Percentiles rank a stretch among this genome's conserved stretches.
Evolutionary conservation across 768 basidiomycete species (phyloP).

Genomic region (Wakefieldia striispora): DNA sequence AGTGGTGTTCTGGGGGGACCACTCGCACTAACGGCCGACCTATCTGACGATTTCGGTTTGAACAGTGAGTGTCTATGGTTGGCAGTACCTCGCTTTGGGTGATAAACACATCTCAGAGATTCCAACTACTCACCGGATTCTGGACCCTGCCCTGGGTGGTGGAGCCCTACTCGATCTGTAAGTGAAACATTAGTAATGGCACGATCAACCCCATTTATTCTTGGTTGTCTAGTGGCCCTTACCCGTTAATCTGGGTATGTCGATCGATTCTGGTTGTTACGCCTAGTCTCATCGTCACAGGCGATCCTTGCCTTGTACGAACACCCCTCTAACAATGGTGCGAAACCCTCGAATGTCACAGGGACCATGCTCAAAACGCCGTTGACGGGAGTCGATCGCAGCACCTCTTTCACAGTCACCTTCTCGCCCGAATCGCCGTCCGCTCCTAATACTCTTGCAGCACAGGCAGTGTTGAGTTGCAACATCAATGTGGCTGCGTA

Average conservation of each 20-base stretch:
- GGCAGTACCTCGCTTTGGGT: background rate
- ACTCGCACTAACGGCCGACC: slow-evolving; percentile 68
- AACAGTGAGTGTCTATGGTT: slow-evolving; percentile 43
- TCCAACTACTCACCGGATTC: slow-evolving; percentile 67
- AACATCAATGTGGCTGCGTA: slow-evolving; percentile 54
- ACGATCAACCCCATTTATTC: slow-evolving; percentile 2
- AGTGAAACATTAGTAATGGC: slow-evolving; percentile 26
- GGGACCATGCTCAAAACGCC: slow-evolving; percentile 78
- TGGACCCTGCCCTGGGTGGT: slow-evolving; percentile 78
- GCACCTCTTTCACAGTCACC: slow-evolving; percentile 70
- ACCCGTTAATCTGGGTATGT: slow-evolving; percentile 76
- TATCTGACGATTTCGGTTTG: slow-evolving; percentile 68
- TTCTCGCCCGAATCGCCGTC: slow-evolving; percentile 50
- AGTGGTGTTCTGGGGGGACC: slow-evolving; percentile 65
- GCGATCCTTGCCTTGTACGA: slow-evolving; percentile 79
- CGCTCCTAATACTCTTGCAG: slow-evolving; percentile 42
- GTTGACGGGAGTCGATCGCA: slow-evolving; percentile 75
- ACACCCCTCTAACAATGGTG: slow-evolving; percentile 65
- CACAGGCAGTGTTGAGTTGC: slow-evolving; percentile 72
- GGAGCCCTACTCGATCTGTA: slow-evolving; percentile 84
- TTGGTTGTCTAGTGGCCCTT: slow-evolving; percentile 60
- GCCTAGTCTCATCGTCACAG: slow-evolving; percentile 36
- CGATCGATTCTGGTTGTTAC: background rate
- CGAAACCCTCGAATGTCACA: slow-evolving; percentile 54
- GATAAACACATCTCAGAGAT: slow-evolving; percentile 42